phyloP scores from a whole-genome alignment of 1,284 basidiomycete genomes.

The Trametes polyzona region DNA sequence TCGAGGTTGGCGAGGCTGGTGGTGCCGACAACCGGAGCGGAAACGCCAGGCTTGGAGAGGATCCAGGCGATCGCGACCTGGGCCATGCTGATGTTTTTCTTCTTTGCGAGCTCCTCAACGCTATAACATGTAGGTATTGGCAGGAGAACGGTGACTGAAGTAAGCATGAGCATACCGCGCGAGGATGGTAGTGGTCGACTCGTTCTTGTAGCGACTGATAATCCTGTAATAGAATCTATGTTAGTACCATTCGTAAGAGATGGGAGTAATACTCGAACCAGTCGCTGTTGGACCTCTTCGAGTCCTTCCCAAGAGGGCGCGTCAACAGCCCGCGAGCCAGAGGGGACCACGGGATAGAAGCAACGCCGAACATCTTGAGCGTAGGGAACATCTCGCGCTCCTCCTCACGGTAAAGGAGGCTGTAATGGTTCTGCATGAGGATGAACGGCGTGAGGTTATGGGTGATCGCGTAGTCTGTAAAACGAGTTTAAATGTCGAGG shows the following conservation, averaged over 20 bases:
- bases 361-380: slow-evolving; percentile 39
- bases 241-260: too few species aligned
- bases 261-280: not conserved
- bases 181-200: slow-evolving; percentile 18
- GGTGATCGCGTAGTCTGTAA: slow-evolving; percentile 37
- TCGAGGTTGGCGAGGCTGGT: slow-evolving; percentile 52
- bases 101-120: slow-evolving; percentile 47
- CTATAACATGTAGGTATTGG: slow-evolving; percentile 11
- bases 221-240: too few species aligned
- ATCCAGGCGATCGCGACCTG: slow-evolving; percentile 24
- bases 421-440: slow-evolving; percentile 57
- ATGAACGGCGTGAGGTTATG: slow-evolving; percentile 54
- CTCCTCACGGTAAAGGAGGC: slow-evolving; percentile 51
- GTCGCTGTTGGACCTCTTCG: slow-evolving; percentile 31
- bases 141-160: too few species aligned
- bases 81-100: slow-evolving; percentile 33
- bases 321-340: slow-evolving; percentile 43
- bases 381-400: slow-evolving; percentile 55
- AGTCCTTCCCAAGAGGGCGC: slow-evolving; percentile 34
- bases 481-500: slow-evolving; percentile 48
- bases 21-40: slow-evolving; percentile 56
- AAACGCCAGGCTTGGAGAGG: slow-evolving; percentile 36
- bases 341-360: slow-evolving; percentile 48
- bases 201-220: slow-evolving; percentile 24
- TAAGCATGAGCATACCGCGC: slow-evolving; percentile 10